Evolutionary conservation across 495 filamentous ascomycete genomes (phyloP).

Genomic region (Neurospora sp.): DNA sequence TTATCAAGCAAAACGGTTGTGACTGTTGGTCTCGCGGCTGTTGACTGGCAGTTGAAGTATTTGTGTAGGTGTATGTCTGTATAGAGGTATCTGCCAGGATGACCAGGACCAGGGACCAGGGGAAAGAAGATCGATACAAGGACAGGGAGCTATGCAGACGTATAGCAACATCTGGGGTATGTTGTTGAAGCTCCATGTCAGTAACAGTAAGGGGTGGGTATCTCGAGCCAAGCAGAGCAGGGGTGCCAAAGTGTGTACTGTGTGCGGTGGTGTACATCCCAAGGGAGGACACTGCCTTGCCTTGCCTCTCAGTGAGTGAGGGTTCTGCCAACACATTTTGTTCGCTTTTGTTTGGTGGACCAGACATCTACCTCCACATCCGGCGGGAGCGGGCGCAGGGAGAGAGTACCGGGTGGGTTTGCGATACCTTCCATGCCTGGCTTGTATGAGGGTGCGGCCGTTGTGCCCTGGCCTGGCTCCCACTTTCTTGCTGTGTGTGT

Average conservation of each 20-base stretch:
- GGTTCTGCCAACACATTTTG: constrained; percentile 13
- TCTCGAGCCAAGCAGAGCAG: not conserved
- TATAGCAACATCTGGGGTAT: not conserved
- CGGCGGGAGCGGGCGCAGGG: constrained; percentile 5
- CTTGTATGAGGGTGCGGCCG: constrained; percentile 1
- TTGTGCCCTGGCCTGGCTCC: not conserved
- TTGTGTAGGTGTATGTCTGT: not conserved
- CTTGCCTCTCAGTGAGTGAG: not conserved
- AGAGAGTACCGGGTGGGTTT: constrained; percentile 5
- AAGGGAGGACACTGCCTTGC: not conserved
- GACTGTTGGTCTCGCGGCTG: not conserved
- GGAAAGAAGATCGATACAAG: not conserved
- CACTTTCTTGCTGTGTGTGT: not conserved
- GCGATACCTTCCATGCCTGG: constrained; percentile 7
- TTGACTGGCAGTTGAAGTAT: not conserved
- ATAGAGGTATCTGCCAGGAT: not conserved
- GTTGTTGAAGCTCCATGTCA: not conserved
- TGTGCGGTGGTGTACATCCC: not conserved
- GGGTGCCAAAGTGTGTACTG: not conserved
- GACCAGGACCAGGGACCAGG: not conserved
- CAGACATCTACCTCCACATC: constrained; percentile 7
- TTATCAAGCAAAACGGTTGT: not conserved
- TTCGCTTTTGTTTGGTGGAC: constrained; percentile 12
- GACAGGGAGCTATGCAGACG: not conserved
- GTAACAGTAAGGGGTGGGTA: not conserved